Evolutionary conservation across 108 stramenopile species (phyloP).

Genomic region (Pelagomonas calceolata): DNA sequence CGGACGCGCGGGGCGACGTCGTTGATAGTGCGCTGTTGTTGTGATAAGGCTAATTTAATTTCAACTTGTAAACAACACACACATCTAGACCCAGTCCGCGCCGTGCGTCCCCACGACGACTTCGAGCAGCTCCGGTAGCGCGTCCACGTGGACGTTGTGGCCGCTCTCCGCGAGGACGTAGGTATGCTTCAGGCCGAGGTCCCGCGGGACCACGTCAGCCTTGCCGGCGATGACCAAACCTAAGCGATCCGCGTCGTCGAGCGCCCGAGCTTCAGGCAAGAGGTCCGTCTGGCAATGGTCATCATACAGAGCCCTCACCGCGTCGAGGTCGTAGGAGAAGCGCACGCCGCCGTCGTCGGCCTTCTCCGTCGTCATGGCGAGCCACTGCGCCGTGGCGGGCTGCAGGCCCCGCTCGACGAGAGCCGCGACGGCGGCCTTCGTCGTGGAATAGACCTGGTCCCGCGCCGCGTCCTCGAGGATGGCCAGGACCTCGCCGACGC

Average conservation of each 20-base stretch:
- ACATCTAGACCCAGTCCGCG: no score
- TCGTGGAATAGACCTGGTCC: not conserved
- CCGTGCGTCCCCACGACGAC: not conserved
- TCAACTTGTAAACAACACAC: no score
- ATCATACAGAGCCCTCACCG: not conserved
- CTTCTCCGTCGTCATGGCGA: not conserved
- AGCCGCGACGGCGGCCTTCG: not conserved
- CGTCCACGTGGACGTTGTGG: conserved; percentile 2
- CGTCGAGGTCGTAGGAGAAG: not conserved
- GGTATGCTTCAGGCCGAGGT: no score
- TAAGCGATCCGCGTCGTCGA: not conserved
- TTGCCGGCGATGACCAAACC: not conserved
- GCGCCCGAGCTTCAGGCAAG: not conserved
- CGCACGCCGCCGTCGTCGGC: not conserved
- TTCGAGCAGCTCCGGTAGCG: not conserved
- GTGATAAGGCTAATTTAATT: no score
- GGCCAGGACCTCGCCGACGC: not conserved
- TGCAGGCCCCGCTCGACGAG: not conserved
- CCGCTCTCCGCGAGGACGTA: not conserved
- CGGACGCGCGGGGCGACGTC: no score
- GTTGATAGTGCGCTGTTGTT: no score
- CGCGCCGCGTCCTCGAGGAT: not conserved
- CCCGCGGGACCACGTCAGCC: no score
- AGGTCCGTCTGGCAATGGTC: not conserved
- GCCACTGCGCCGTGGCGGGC: not conserved